A percentile compares a stretch with the other conserved stretches of the same genome.
Evolutionary conservation across 2,329 filamentous ascomycete species (phyloP).

Genomic region (Colletotrichum shisoi): DNA sequence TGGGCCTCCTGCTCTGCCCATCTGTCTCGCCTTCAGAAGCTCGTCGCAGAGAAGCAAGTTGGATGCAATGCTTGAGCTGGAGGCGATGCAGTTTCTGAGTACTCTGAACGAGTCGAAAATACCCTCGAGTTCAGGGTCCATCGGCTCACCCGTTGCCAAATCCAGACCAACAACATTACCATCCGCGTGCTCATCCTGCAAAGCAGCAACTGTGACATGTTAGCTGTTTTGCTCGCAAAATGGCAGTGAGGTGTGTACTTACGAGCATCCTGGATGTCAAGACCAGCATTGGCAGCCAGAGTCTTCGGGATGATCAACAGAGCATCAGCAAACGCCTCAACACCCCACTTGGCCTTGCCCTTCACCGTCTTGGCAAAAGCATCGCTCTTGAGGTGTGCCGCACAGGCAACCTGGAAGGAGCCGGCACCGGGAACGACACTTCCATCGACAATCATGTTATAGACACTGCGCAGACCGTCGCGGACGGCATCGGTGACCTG

Average conservation of each 20-base stretch:
- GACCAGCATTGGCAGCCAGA: constrained; percentile 91
- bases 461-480: constrained; percentile 93
- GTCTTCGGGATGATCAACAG: constrained; percentile 97
- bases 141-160: constrained; percentile 84
- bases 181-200: constrained; percentile 86
- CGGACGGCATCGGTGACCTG: constrained; percentile 97
- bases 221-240: not conserved
- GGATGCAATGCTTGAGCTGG: constrained; percentile 91
- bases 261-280: constrained; percentile 95
- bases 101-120: constrained; percentile 98
- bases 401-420: constrained; percentile 94
- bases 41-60: constrained; percentile 97
- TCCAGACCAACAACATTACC: constrained; percentile 89
- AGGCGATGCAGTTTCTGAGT: constrained; percentile 89
- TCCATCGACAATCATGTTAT: constrained; percentile 99
- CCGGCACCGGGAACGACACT: constrained; percentile 94
- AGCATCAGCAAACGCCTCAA: constrained; percentile 93
- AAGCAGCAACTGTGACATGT: constrained; percentile 70
- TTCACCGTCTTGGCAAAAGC: constrained; percentile 89
- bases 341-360: constrained; percentile 97
- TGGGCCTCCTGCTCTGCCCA: constrained; percentile 73
- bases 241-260: constrained; percentile 54
- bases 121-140: constrained; percentile 92
- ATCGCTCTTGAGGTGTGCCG: constrained; percentile 85
- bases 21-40: constrained; percentile 96